Base-by-base conservation (phyloP, 2,329 filamentous ascomycete species). In the Neophaeococcomyces aloes region DNA sequence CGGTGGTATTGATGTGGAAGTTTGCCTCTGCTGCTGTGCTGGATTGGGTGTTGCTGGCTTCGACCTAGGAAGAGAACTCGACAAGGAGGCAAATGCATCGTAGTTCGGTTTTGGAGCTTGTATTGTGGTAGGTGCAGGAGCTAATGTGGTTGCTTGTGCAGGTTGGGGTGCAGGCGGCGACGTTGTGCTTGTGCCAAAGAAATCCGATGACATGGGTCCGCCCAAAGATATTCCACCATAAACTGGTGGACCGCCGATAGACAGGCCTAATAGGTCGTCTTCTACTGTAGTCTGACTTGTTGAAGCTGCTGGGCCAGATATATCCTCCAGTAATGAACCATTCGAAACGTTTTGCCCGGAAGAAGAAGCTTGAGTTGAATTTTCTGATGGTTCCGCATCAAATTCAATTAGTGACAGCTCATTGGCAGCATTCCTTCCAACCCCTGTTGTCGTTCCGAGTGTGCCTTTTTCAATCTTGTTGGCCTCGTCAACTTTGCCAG, bases 321-420 rank as follows among this genome's bases (percentile, higher is more conserved):
- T 62, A 19, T 70, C 68, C 43, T 62, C 60, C 14, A 55, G 44
- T 13, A 55, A 45, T 7, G 51, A 52, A 45, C 62, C 55, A 57
- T 67, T 63, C 33, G 59, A 52, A 21, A 58, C 48, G 44, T 68
- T 70, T n/a, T 30, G 41, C 14, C 25, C 33, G 14, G 41, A 18
- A 14, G 31, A 6, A 10, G 5, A 8, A 6, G 37, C 29, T 38
- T 37, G 25, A 23, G 42, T 18, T 19, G 36, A 17, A 17, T 25
- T 31, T n/a, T 29, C 31, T 14, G 46, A 15, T 31, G 73, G 66
- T 30, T 80, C 78, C 13, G 78, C 73, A 46, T 77, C 71, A 57
- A 98, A 88, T 60, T 98, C 91, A 57, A 98, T 98, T 51, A 98
- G 67, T 4, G 91, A 96, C 17, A 95, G 67, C 62, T 95, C 88